Percentiles rank a stretch among this genome's conserved stretches.
These are phyloP conservation scores for Colletotrichum lentis DNA, from an alignment of 2,329 filamentous ascomycete genomes.

Conservation along the genomic window DNA sequence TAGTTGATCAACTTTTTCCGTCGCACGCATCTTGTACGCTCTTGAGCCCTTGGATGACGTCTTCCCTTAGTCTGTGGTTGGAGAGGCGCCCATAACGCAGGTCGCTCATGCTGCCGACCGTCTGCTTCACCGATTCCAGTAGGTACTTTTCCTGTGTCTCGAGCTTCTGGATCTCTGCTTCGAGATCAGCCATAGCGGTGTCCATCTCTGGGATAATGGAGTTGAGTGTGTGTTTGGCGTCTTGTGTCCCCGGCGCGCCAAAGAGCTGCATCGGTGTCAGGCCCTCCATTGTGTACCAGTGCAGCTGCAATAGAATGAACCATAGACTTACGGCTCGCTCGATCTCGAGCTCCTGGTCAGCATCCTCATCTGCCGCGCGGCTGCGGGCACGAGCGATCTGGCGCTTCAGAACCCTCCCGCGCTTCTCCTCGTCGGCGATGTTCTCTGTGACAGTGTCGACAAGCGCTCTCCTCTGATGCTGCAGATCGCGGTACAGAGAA, in stretches of 20 bases:
- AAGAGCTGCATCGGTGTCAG: slow-evolving; percentile 60
- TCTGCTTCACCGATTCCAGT: slow-evolving; percentile 68
- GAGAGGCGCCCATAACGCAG: slow-evolving; percentile 80
- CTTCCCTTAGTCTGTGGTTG: slow-evolving; percentile 68
- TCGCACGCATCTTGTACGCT: slow-evolving; percentile 71
- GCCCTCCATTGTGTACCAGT: background rate
- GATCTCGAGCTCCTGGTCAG: slow-evolving; percentile 71
- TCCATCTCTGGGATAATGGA: slow-evolving; percentile 76
- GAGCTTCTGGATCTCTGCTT: slow-evolving; percentile 72
- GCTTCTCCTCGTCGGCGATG: slow-evolving; percentile 70
- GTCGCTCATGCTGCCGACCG: slow-evolving; percentile 79
- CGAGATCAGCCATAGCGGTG: slow-evolving; percentile 69
- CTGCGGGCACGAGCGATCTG: slow-evolving; percentile 64
- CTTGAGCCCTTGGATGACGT: slow-evolving; percentile 72
- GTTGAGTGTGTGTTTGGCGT: slow-evolving; percentile 65
- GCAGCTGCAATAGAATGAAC: background rate
- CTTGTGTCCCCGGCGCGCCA: slow-evolving; percentile 57
- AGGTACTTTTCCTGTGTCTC: slow-evolving; percentile 70
- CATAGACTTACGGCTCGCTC: slow-evolving; percentile 60
- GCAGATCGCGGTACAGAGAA: slow-evolving; percentile 79
- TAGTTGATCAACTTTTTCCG: slow-evolving; percentile 49
- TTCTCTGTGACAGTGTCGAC: slow-evolving; percentile 73
- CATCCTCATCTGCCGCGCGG: slow-evolving; percentile 61
- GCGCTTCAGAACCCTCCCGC: slow-evolving; percentile 65
- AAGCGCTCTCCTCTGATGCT: slow-evolving; percentile 73